Evolutionary conservation across 2,329 filamentous ascomycete species (phyloP).

Genomic region (Hansfordia pulvinata): DNA sequence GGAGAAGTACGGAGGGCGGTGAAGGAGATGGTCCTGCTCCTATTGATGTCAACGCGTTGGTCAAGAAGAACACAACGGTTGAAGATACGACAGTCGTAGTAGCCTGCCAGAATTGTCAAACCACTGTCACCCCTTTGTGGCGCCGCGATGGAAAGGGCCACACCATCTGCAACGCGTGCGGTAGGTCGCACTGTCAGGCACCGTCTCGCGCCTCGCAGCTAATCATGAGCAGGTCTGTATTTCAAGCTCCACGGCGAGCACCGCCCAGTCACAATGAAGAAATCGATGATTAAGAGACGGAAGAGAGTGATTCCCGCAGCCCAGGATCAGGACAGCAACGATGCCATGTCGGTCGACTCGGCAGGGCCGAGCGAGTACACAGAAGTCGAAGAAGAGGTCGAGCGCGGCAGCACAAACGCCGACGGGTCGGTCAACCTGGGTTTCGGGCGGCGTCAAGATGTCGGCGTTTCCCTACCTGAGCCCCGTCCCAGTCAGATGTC

Average conservation of each 20-base stretch:
- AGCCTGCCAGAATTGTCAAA: constrained; percentile 93
- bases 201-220: constrained; percentile 6
- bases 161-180: constrained; percentile 97
- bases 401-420: constrained; percentile 44
- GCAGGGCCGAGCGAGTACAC: constrained; percentile 24
- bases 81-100: constrained; percentile 56
- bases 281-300: constrained; percentile 86
- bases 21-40: constrained; percentile 25
- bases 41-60: constrained; percentile 34
- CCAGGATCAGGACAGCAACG: constrained; percentile 27
- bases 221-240: constrained; percentile 57
- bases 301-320: constrained; percentile 85
- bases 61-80: constrained; percentile 23
- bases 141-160: constrained; percentile 86
- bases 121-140: constrained; percentile 94
- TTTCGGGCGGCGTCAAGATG: constrained; percentile 32
- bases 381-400: constrained; percentile 22
- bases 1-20: constrained; percentile 9
- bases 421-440: constrained; percentile 54
- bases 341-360: constrained; percentile 31
- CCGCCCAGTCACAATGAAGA: constrained; percentile 96
- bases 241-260: constrained; percentile 93
- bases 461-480: constrained; percentile 30
- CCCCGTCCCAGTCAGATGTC: constrained; percentile 27
- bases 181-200: constrained; percentile 38